These are phyloP conservation scores for Oryza meyeriana DNA, from an alignment of 176 grass and related monocot species.

Conservation along the genomic window DNA sequence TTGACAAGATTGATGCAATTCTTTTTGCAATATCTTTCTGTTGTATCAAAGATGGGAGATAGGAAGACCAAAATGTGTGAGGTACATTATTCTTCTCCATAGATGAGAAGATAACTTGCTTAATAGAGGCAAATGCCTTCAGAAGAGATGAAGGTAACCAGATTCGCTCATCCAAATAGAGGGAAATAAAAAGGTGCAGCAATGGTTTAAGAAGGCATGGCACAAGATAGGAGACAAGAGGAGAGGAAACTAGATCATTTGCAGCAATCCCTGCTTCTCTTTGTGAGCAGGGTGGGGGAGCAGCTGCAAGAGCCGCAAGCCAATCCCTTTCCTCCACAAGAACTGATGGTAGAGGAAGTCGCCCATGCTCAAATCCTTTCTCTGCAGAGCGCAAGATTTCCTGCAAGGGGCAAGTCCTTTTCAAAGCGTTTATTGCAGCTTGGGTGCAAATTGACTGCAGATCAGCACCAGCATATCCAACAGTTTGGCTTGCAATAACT, in stretches of 20 bases:
- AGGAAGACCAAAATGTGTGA: conserved; percentile 50
- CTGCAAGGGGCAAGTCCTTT: conserved; percentile 71
- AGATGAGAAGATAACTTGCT: conserved; percentile 56
- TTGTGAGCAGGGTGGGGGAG: conserved; percentile 89
- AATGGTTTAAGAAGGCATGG: conserved; percentile 78
- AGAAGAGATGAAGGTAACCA: conserved; percentile 77
- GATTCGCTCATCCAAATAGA: conserved; percentile 79
- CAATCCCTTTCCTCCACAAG: conserved; percentile 86
- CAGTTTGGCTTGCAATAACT: conserved; percentile 80
- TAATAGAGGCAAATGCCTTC: conserved; percentile 69
- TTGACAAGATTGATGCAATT: conserved; percentile 65
- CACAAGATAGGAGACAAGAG: conserved; percentile 70
- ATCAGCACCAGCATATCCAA: conserved; percentile 95
- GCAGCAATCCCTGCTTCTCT: conserved; percentile 83
- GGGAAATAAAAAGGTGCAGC: conserved; percentile 61
- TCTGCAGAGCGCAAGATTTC: conserved; percentile 74
- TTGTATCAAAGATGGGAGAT: conserved; percentile 67
- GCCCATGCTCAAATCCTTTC: conserved; percentile 50
- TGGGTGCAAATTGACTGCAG: conserved; percentile 92
- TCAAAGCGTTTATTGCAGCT: conserved; percentile 94
- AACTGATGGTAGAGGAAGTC: conserved; percentile 72
- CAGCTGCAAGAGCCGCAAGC: conserved; percentile 77
- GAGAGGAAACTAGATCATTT: conserved; percentile 69
- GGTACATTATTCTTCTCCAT: conserved; percentile 61
- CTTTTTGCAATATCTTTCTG: conserved; percentile 55